Conservation (phyloP, 176 grass and related monocot genomes). For the Eragrostis curvula region DNA sequence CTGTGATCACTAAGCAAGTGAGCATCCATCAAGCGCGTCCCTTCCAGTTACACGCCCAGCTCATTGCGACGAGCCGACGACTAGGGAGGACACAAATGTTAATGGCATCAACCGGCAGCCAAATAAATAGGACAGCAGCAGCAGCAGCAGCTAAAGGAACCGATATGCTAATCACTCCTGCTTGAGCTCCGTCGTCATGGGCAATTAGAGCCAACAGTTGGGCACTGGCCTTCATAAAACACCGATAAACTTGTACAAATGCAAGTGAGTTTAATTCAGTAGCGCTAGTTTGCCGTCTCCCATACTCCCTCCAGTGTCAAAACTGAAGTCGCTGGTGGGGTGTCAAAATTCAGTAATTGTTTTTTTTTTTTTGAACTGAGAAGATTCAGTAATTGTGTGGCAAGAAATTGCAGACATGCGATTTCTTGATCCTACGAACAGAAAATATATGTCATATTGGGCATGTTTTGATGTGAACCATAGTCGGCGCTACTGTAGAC, state of each 20-base stretch:
- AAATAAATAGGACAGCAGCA: constrained; percentile 55
- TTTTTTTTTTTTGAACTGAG: no score
- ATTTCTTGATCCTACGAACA: background rate
- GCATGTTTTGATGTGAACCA: background rate
- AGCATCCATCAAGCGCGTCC: constrained; percentile 23
- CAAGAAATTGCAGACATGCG: no score
- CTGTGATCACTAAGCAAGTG: constrained; percentile 43
- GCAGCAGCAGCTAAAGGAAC: background rate
- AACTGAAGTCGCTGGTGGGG: no score
- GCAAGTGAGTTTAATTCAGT: background rate
- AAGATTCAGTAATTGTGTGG: background rate
- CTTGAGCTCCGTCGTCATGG: constrained; percentile 12
- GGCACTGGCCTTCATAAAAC: constrained; percentile 18
- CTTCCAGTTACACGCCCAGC: constrained; percentile 36
- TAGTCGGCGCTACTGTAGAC: background rate
- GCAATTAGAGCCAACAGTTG: constrained; percentile 18
- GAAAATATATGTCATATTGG: no score
- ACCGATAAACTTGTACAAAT: background rate
- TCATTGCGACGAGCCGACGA: constrained; percentile 2
- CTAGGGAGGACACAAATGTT: constrained; percentile 8
- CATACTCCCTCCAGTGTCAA: no score
- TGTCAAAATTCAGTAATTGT: no score
- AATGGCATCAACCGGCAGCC: constrained; percentile 47
- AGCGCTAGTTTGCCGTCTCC: no score
- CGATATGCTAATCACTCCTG: background rate